Evolutionary conservation across 192 early-diverging fungal species (phyloP).

Genomic region (Gigaspora rosea): DNA sequence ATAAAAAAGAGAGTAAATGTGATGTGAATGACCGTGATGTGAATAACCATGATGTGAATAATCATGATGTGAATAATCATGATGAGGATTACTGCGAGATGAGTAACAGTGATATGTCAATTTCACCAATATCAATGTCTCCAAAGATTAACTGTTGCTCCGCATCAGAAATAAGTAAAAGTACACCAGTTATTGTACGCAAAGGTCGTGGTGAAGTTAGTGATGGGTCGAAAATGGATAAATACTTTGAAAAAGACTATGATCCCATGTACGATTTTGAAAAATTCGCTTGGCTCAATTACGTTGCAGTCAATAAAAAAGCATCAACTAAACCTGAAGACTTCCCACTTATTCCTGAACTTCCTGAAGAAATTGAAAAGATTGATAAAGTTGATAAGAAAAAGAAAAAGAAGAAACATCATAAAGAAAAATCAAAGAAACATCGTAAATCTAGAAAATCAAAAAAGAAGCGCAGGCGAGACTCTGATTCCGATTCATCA

Average conservation of each 20-base stretch:
- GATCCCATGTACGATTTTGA: conserved; percentile 44
- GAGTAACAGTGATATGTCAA: background rate
- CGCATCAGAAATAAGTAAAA: background rate
- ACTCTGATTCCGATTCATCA: conserved; percentile 13
- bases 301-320: too few species aligned
- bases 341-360: background rate
- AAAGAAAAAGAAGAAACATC: conserved; percentile 27
- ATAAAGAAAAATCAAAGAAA: conserved; percentile 11
- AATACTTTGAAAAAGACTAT: conserved; percentile 55
- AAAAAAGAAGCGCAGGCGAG: background rate
- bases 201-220: conserved; percentile 45
- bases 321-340: too few species aligned
- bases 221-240: conserved; percentile 56
- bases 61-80: too few species aligned
- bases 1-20: too few species aligned
- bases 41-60: too few species aligned
- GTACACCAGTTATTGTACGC: background rate
- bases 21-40: too few species aligned
- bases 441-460: conserved; percentile 7
- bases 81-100: too few species aligned
- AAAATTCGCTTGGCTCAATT: conserved; percentile 24
- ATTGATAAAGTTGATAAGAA: conserved; percentile 25
- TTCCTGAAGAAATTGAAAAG: background rate
- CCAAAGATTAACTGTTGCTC: background rate
- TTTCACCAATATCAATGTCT: background rate